These are phyloP conservation scores for Gossypium schwendimanii DNA, from an alignment of 441 rosid species.

Conservation along the genomic window DNA sequence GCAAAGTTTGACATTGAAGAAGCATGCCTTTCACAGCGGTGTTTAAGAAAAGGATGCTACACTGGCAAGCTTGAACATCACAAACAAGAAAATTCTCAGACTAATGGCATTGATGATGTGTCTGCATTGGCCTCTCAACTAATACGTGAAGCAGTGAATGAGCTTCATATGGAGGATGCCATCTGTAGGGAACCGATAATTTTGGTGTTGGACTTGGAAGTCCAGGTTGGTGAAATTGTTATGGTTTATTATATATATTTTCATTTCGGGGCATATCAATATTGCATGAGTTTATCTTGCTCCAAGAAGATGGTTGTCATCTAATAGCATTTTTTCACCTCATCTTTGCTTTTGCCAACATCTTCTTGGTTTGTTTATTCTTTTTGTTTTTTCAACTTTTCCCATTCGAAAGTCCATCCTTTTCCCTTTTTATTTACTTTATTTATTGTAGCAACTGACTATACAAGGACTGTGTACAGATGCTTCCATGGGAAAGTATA, in stretches of 20 bases:
- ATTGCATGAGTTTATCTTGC: background rate
- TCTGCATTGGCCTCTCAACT: conserved; percentile 51
- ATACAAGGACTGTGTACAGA: conserved; percentile 34
- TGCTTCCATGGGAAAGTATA: conserved; percentile 98
- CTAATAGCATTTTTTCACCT: background rate
- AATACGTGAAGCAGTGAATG: conserved; percentile 51
- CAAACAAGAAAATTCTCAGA: conserved; percentile 32
- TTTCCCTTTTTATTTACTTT: background rate
- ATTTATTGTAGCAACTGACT: conserved; percentile 9
- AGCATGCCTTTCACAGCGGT: conserved; percentile 40
- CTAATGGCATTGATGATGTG: conserved; percentile 25
- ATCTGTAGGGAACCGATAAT: conserved; percentile 57
- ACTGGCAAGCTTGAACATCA: conserved; percentile 35
- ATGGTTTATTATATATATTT: background rate
- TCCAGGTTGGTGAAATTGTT: conserved; percentile 58
- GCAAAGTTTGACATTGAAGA: conserved; percentile 31
- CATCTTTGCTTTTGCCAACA: background rate
- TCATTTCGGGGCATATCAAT: background rate
- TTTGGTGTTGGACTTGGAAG: conserved; percentile 68
- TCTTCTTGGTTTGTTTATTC: background rate
- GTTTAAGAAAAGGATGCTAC: conserved; percentile 52
- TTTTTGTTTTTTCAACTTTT: background rate
- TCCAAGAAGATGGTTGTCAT: background rate
- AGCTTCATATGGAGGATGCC: conserved; percentile 42
- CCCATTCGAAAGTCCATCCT: background rate